Base-by-base conservation (phyloP, 1,284 basidiomycete species). In the Melampsora americana region DNA sequence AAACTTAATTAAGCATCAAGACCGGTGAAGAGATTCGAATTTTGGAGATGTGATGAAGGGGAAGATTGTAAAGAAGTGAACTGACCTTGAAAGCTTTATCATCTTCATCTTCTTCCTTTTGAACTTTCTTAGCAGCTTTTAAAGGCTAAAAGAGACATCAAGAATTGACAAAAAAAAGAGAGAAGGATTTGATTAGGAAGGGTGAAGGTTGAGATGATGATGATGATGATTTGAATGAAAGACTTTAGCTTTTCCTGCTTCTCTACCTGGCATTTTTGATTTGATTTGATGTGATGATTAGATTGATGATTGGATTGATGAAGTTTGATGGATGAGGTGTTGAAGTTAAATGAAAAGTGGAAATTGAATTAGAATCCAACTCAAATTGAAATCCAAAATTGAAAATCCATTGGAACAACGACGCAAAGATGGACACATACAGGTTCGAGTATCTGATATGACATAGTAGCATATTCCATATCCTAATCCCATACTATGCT, bases 71-170 rank as follows among this genome's bases (percentile, higher is more conserved):
- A 60, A 44, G n/a, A 46, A 1, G 60, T 14, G 23, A 16, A 46
- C 18, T 60, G 16, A 75, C 72, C 46, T 68, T 66, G 56, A 68
- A 75, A 2, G 56, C 72, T 44, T 75, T 75, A 35, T 75, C 72
- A 48, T 75, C 72, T 26, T 75, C 65, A n/a, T 75, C 72, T 23
- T 75, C 72, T 46, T 75, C 72, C 30, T 75, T 75, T 4, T 20
- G 14, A n/a, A 32, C 72, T 42, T 66, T 67, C 39, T 75, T 75
- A 39, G 72, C 64, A 16, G 50, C 56, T 50, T 75, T 75, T 30
- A 75, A 35, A 46, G 72, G 72, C 72, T 75, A 26, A n/a, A 14
- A 12, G 42, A 44, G 26, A 16, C 59, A 61, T 12, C 26, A 2
- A 23, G 1, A 23, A 16, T 50, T 26, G 48, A 18, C 6, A 23